phyloP scores from a whole-genome alignment of 805 yeast species.

The Ogataea methylovora region DNA sequence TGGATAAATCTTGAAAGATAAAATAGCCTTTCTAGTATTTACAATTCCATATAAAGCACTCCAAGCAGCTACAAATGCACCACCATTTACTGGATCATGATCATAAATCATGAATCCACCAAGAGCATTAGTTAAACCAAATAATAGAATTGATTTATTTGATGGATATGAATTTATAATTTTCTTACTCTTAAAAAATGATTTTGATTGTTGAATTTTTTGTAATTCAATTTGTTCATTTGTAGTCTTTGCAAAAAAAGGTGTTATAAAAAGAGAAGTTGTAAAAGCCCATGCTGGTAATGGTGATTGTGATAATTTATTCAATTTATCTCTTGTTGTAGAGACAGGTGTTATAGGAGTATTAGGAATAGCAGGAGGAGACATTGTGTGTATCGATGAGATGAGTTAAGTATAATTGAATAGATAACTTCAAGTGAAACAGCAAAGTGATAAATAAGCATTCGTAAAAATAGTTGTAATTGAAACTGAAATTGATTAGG shows the following conservation, averaged over 20 bases:
- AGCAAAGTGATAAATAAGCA: not conserved
- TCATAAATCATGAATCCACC: slow-evolving; percentile 75
- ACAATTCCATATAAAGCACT: slow-evolving; percentile 63
- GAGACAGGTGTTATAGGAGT: no score
- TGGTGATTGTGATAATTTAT: slow-evolving; percentile 28
- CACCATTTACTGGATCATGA: slow-evolving; percentile 68
- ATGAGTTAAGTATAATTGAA: not conserved
- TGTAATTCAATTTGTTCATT: no score
- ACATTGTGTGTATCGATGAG: not conserved
- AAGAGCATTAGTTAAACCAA: slow-evolving; percentile 54
- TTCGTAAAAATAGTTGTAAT: no score
- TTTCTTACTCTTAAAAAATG: no score
- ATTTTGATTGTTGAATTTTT: no score
- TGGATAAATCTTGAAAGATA: slow-evolving; percentile 55
- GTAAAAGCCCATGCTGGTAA: slow-evolving; percentile 38
- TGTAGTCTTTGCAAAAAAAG: slow-evolving; percentile 15
- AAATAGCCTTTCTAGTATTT: slow-evolving; percentile 53
- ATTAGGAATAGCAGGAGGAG: no score
- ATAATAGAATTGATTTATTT: slow-evolving; percentile 29
- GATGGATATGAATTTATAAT: slow-evolving; percentile 20
- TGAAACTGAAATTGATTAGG: no score
- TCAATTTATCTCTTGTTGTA: not conserved
- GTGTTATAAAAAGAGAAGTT: slow-evolving; percentile 28
- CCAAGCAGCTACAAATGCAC: slow-evolving; percentile 83
- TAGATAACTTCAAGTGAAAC: not conserved